Conservation (phyloP, 345 rosid genomes). For the Rhodamnia argentea region DNA sequence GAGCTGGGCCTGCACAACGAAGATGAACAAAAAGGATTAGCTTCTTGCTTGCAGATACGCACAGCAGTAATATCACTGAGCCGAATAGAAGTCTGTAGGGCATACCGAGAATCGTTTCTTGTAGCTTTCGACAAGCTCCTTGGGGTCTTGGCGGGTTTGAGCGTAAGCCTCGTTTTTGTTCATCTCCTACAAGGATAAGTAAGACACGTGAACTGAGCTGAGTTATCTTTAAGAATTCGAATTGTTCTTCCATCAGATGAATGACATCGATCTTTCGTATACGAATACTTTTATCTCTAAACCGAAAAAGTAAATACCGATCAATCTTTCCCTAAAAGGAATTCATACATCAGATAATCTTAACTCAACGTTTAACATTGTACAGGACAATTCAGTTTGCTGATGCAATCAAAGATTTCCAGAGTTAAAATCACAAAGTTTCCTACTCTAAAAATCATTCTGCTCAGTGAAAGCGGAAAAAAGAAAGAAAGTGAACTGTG, state of each 20-base stretch:
- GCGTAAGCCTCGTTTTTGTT: conserved; percentile 62
- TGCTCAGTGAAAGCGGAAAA: background rate
- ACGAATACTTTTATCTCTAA: background rate
- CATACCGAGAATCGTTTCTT: conserved; percentile 39
- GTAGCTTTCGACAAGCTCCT: conserved; percentile 42
- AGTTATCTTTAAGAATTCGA: background rate
- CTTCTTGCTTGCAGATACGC: background rate
- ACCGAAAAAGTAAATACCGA: background rate
- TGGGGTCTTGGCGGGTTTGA: conserved; percentile 53
- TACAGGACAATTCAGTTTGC: background rate
- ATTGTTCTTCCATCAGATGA: background rate
- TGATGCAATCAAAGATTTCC: background rate
- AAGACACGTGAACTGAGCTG: background rate
- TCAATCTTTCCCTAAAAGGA: background rate
- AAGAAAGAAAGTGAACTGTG: background rate
- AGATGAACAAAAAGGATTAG: background rate
- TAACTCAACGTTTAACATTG: background rate
- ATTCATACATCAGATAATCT: background rate
- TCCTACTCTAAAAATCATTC: background rate
- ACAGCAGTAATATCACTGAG: background rate
- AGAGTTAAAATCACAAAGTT: background rate
- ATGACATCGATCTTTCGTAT: background rate
- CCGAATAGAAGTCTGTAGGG: background rate
- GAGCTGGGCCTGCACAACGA: conserved; percentile 9
- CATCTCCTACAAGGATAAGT: conserved; percentile 34